Conservation (phyloP, 1,284 basidiomycete species). For the Meira nashicola region DNA sequence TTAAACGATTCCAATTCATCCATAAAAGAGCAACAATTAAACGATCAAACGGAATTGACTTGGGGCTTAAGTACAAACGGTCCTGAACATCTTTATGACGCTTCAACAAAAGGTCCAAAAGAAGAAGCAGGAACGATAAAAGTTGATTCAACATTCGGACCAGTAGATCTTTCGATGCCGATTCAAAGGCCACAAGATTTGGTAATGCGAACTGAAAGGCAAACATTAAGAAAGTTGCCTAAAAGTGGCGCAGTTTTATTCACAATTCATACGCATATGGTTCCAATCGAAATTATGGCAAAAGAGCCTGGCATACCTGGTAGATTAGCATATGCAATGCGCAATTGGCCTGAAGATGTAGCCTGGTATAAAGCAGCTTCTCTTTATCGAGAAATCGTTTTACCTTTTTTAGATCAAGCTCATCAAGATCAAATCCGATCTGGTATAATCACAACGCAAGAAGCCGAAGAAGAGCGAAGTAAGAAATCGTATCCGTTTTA, state of each 20-base stretch:
- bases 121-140: conserved; percentile 43
- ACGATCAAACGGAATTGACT: conserved; percentile 57
- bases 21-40: conserved; percentile 42
- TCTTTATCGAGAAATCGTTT: conserved; percentile 57
- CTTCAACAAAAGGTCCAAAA: conserved; percentile 44
- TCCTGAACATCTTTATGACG: conserved; percentile 60
- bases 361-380: conserved; percentile 60
- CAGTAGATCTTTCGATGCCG: conserved; percentile 6
- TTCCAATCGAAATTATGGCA: conserved; percentile 61
- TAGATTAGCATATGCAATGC: conserved; percentile 65
- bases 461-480: conserved; percentile 8
- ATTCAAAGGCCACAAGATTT: conserved; percentile 12
- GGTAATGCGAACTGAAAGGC: conserved; percentile 62
- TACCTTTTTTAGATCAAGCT: conserved; percentile 59
- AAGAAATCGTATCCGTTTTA: conserved; percentile 5
- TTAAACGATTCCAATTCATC: neutral
- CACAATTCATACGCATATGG: conserved; percentile 67
- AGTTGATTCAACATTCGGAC: conserved; percentile 40
- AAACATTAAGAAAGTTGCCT: conserved; percentile 63
- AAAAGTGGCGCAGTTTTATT: conserved; percentile 66
- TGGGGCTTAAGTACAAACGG: conserved; percentile 68
- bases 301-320: conserved; percentile 65
- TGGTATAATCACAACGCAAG: conserved; percentile 24
- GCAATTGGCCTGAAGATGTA: conserved; percentile 68
- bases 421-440: conserved; percentile 55